These are phyloP conservation scores for Pythium brassicae DNA, from an alignment of 352 stramenopile species.

Conservation along the genomic window DNA sequence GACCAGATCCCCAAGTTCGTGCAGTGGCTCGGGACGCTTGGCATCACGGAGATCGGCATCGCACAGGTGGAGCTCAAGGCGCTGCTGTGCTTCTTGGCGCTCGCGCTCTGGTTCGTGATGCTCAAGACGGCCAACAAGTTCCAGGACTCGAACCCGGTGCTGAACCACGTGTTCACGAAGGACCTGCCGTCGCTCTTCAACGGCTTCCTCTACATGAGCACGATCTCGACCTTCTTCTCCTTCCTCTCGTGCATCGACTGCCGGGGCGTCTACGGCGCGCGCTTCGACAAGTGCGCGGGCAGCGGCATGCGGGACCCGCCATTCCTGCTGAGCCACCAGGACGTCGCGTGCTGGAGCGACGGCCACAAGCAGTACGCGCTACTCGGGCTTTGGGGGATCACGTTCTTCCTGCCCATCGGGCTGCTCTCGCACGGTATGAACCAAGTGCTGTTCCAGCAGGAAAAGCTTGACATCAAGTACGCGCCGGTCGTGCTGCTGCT, in stretches of 20 bases:
- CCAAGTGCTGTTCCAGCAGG: constrained; percentile 58
- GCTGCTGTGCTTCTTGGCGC: constrained; percentile 16
- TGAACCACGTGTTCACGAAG: constrained; percentile 54
- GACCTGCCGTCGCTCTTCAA: constrained; percentile 45
- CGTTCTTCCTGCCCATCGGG: constrained; percentile 56
- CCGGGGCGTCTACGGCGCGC: constrained; percentile 6
- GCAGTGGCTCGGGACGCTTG: constrained; percentile 33
- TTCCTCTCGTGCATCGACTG: constrained; percentile 49
- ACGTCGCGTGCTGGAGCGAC: constrained; percentile 37
- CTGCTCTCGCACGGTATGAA: constrained; percentile 57
- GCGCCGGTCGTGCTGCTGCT: constrained; percentile 46
- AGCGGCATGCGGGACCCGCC: constrained; percentile 9
- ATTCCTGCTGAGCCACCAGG: constrained; percentile 40
- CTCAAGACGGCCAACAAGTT: constrained; percentile 74
- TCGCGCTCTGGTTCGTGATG: constrained; percentile 42
- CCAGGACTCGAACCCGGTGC: constrained; percentile 40
- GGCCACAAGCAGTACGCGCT: constrained; percentile 39
- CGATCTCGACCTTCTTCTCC: constrained; percentile 58
- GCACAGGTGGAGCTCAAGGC: constrained; percentile 34
- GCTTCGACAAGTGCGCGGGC: constrained; percentile 7
- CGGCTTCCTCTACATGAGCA: constrained; percentile 55
- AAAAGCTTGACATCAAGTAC: constrained; percentile 61
- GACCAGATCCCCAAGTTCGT: constrained; percentile 43
- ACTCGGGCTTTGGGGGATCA: constrained; percentile 50
- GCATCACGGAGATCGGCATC: constrained; percentile 32